Evolutionary conservation across 23 red algal species (phyloP).

Genomic region (Gracilaria domingensis): DNA sequence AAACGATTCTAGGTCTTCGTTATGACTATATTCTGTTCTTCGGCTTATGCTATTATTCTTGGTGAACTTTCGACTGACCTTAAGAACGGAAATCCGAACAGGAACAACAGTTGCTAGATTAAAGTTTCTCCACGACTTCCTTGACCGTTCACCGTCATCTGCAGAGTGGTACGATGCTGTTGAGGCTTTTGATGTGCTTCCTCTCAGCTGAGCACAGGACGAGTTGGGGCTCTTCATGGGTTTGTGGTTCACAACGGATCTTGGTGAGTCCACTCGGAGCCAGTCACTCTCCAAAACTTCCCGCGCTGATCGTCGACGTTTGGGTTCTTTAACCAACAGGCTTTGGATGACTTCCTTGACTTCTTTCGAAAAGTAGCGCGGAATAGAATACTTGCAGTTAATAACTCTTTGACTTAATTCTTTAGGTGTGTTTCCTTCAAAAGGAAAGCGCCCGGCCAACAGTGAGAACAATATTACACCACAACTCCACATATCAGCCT

Average conservation of each 20-base stretch:
- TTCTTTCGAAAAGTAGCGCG: conserved; percentile 53
- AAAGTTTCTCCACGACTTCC: conserved; percentile 10
- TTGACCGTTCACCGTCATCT: neutral
- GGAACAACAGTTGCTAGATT: neutral
- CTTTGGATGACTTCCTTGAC: conserved; percentile 30
- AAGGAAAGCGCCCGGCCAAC: conserved; percentile 67
- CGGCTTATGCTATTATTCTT: neutral
- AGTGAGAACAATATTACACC: conserved; percentile 75
- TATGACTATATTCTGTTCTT: no score
- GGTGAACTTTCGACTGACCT: neutral
- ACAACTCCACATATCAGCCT: conserved; percentile 84
- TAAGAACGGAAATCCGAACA: neutral
- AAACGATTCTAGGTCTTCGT: neutral
- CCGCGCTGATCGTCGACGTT: conserved; percentile 15
- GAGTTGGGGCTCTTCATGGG: no score
- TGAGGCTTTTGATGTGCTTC: neutral
- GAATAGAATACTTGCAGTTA: conserved; percentile 42
- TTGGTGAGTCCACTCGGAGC: conserved; percentile 3
- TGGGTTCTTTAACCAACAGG: conserved; percentile 18
- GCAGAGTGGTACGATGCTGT: neutral
- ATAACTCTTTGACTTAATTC: conserved; percentile 54
- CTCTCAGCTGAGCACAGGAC: no score
- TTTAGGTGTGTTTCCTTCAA: conserved; percentile 48
- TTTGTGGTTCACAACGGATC: neutral
- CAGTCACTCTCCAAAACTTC: conserved; percentile 27